Percentiles rank a stretch among this genome's conserved stretches.
Evolutionary conservation across 2,329 filamentous ascomycete species (phyloP).

Genomic region (Trichoderma aggressivum): DNA sequence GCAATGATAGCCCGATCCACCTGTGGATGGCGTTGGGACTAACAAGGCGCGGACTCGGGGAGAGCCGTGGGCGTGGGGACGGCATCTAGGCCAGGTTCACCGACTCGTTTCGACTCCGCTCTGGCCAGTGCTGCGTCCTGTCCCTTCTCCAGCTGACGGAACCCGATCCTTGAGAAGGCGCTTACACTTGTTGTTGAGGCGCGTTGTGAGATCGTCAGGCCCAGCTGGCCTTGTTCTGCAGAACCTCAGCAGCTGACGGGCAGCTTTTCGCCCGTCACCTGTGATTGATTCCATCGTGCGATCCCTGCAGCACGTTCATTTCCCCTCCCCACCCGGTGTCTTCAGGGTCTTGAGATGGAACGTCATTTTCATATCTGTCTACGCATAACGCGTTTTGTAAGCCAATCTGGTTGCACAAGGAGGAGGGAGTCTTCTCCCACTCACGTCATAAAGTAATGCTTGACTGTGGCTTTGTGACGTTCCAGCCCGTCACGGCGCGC

Average conservation of each 20-base stretch:
- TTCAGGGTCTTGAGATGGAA: neutral
- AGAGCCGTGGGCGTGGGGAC: constrained; percentile 14
- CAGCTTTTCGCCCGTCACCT: neutral
- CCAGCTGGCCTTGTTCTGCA: neutral
- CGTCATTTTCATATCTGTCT: neutral
- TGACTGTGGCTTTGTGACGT: constrained; percentile 40
- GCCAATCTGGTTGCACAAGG: neutral
- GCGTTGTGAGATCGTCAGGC: neutral
- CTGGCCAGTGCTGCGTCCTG: neutral
- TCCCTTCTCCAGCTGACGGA: neutral
- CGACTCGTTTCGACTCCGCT: constrained; percentile 5
- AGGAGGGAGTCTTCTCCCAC: neutral
- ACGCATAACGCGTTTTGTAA: neutral
- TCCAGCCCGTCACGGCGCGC: constrained; percentile 42
- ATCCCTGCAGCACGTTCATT: neutral
- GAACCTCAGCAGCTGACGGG: neutral
- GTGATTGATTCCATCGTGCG: neutral
- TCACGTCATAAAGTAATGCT: constrained; percentile 34
- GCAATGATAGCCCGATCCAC: neutral
- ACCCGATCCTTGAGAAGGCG: neutral
- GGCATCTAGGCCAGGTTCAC: neutral
- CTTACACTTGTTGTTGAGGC: neutral
- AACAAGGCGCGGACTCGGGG: constrained; percentile 14
- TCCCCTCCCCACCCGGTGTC: neutral
- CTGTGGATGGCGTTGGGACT: constrained; percentile 14